These are phyloP conservation scores for Tuber aestivum DNA, from an alignment of 495 filamentous ascomycete species.

Conservation along the genomic window DNA sequence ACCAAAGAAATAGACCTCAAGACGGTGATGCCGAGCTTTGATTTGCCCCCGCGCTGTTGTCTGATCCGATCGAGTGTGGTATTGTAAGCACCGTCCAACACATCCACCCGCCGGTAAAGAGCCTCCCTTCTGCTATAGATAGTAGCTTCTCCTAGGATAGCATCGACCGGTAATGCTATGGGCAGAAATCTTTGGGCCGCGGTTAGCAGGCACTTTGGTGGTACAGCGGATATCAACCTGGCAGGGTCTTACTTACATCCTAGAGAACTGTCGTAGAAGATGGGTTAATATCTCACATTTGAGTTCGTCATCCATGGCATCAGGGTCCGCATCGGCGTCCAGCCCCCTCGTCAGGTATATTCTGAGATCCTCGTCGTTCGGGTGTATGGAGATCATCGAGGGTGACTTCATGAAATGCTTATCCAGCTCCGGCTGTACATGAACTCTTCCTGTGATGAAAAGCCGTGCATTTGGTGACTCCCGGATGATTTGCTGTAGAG, in stretches of 20 bases:
- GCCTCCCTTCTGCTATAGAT: background rate
- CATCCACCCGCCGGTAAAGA: background rate
- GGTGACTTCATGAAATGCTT: background rate
- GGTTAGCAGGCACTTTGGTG: background rate
- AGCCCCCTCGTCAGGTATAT: constrained; percentile 7
- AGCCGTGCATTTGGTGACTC: background rate
- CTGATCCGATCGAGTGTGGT: background rate
- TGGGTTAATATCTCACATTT: constrained; percentile 7
- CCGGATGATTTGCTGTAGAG: background rate
- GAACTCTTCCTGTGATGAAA: constrained; percentile 15
- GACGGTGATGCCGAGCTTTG: constrained; percentile 5
- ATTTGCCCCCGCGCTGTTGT: background rate
- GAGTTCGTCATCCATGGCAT: constrained; percentile 8
- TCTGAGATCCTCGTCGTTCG: constrained; percentile 2
- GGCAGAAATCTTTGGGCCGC: background rate
- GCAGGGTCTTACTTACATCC: constrained; percentile 15
- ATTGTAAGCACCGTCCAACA: background rate
- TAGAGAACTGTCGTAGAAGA: background rate
- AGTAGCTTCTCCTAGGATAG: constrained; percentile 3
- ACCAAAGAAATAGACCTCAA: constrained; percentile 7
- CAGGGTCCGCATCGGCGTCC: background rate
- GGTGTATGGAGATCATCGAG: background rate
- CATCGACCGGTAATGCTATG: background rate
- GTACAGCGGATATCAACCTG: background rate
- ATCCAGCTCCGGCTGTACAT: constrained; percentile 11